phyloP scores from a whole-genome alignment of 2,329 filamentous ascomycete species.

The Trichoderma asperellum region DNA sequence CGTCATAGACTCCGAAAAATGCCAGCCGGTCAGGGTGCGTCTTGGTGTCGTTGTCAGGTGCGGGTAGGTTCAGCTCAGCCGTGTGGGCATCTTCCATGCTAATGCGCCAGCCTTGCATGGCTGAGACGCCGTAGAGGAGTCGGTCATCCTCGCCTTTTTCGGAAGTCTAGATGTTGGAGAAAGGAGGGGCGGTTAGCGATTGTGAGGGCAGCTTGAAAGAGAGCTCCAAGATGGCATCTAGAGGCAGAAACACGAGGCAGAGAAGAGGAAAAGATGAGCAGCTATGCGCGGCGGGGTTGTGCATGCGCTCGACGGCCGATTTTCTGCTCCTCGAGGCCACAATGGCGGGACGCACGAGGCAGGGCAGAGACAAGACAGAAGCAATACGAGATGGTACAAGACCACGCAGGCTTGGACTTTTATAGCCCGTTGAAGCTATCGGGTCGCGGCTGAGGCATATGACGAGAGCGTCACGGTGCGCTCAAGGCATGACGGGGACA shows the following conservation, averaged over 20 bases:
- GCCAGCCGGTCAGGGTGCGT: constrained; percentile 76
- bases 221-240: not conserved
- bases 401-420: not conserved
- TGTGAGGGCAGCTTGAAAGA: not conserved
- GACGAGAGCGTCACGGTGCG: constrained; percentile 20
- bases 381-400: constrained; percentile 1
- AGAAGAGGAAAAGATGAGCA: not conserved
- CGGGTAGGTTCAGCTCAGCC: constrained; percentile 82
- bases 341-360: not conserved
- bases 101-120: constrained; percentile 99
- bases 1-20: constrained; percentile 98
- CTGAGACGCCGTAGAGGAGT: constrained; percentile 90
- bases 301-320: constrained; percentile 6
- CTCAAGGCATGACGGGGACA: not conserved
- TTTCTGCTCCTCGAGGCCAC: not conserved
- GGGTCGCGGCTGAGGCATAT: not conserved
- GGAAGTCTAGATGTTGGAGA: constrained; percentile 66
- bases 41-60: constrained; percentile 58
- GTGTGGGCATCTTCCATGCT: constrained; percentile 99
- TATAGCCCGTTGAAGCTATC: not conserved
- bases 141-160: constrained; percentile 90
- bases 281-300: constrained; percentile 13
- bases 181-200: constrained; percentile 35
- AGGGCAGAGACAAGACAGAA: not conserved
- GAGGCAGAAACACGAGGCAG: not conserved